Percentiles rank a stretch among this genome's conserved stretches.
phyloP scores from a whole-genome alignment of 176 grass and related monocot genomes.

The Aegilops umbellulata region DNA sequence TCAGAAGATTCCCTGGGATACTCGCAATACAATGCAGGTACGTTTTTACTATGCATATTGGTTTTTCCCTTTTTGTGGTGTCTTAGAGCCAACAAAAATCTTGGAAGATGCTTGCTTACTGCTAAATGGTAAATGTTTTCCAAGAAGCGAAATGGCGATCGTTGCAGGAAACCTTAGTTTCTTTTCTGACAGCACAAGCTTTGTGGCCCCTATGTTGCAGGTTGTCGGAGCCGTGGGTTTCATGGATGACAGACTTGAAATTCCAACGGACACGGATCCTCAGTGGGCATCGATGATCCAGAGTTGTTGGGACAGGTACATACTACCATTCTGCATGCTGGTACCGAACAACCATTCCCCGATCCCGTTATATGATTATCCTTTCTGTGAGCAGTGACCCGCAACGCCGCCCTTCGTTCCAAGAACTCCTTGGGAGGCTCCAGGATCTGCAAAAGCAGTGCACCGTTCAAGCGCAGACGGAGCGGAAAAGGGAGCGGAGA shows the following conservation, averaged over 20 bases:
- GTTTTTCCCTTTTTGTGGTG: neutral
- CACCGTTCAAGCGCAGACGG: slow-evolving; percentile 40
- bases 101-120: neutral
- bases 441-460: slow-evolving; percentile 57
- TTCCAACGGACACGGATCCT: slow-evolving; percentile 59
- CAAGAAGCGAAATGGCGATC: neutral
- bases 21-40: slow-evolving; percentile 91
- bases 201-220: slow-evolving; percentile 26
- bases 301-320: slow-evolving; percentile 90
- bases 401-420: slow-evolving; percentile 56
- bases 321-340: neutral
- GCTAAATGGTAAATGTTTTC: neutral
- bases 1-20: slow-evolving; percentile 92
- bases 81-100: neutral
- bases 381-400: slow-evolving; percentile 58
- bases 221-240: slow-evolving; percentile 87
- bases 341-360: neutral
- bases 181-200: neutral
- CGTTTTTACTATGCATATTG: neutral
- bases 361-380: neutral
- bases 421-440: slow-evolving; percentile 67
- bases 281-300: slow-evolving; percentile 75
- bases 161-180: neutral
- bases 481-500: slow-evolving; percentile 35
- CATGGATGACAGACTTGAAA: slow-evolving; percentile 85